Percentiles rank a stretch among this genome's conserved stretches.
phyloP scores from a whole-genome alignment of 345 rosid genomes.

The Erodium maritimum region DNA sequence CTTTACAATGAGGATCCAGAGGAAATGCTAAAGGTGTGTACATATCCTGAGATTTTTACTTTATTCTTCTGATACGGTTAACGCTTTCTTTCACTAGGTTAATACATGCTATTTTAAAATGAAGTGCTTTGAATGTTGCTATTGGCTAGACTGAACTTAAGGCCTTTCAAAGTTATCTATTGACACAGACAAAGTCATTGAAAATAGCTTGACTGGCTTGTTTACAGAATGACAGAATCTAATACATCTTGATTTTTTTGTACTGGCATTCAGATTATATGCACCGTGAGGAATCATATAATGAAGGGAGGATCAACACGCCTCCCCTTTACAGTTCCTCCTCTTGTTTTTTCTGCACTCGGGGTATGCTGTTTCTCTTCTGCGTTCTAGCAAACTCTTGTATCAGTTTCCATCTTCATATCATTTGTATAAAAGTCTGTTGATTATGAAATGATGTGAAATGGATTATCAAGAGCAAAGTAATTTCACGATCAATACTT shows the following conservation, averaged over 20 bases:
- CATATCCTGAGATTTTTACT: background rate
- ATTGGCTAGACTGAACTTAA: background rate
- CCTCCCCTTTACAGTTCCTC: constrained; percentile 64
- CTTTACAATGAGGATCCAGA: constrained; percentile 61
- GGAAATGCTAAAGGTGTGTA: constrained; percentile 73
- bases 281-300: constrained; percentile 56
- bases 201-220: background rate
- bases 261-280: constrained; percentile 43
- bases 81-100: background rate
- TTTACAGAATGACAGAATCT: background rate
- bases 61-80: background rate
- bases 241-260: background rate
- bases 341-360: constrained; percentile 66
- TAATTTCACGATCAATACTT: background rate
- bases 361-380: constrained; percentile 29
- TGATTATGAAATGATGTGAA: too few species aligned
- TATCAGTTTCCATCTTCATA: background rate
- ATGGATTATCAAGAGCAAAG: background rate
- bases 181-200: background rate
- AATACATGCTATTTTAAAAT: background rate
- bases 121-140: background rate
- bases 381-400: background rate
- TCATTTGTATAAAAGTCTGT: background rate
- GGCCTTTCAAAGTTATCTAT: background rate
- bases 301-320: constrained; percentile 69